These are phyloP conservation scores for Acanthamoeba healyi DNA, from an alignment of 208 protist species.

Conservation along the genomic window DNA sequence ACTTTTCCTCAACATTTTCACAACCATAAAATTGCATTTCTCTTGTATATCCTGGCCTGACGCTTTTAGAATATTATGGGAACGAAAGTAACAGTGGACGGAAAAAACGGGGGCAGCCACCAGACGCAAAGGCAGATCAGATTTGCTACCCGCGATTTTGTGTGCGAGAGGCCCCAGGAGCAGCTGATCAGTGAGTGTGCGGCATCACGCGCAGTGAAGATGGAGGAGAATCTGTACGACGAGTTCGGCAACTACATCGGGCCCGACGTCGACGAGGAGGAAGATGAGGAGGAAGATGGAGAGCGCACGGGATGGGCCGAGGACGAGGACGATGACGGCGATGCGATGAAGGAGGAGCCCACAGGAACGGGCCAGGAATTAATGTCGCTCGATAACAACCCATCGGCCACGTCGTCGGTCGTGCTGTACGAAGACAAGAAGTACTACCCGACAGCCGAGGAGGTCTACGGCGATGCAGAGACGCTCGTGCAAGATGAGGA, in stretches of 20 bases:
- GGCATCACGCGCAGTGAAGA: neutral
- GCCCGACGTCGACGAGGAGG: slow-evolving; percentile 88
- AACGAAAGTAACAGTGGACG: neutral
- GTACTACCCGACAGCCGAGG: slow-evolving; percentile 92
- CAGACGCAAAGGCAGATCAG: neutral
- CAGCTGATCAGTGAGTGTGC: too few relatives aligned
- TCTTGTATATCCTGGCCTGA: too few relatives aligned
- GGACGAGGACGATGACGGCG: slow-evolving; percentile 51
- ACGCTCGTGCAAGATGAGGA: slow-evolving; percentile 95
- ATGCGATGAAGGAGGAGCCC: slow-evolving; percentile 27
- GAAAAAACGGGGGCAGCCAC: neutral
- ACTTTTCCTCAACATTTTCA: neutral
- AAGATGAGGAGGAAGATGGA: slow-evolving; percentile 81
- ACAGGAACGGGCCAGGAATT: neutral
- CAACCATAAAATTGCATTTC: neutral
- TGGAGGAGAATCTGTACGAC: slow-evolving; percentile 92
- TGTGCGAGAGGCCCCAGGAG: too few relatives aligned
- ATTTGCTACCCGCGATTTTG: neutral
- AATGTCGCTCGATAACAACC: slow-evolving; percentile 19
- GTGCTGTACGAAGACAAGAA: slow-evolving; percentile 95
- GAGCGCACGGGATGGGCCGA: slow-evolving; percentile 73
- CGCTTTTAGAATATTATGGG: neutral
- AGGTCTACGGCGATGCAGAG: slow-evolving; percentile 93
- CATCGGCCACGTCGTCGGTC: slow-evolving; percentile 78
- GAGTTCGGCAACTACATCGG: slow-evolving; percentile 97